Evolutionary conservation across 2,329 filamentous ascomycete genomes (phyloP).

Genomic region (Fusarium sp.): DNA sequence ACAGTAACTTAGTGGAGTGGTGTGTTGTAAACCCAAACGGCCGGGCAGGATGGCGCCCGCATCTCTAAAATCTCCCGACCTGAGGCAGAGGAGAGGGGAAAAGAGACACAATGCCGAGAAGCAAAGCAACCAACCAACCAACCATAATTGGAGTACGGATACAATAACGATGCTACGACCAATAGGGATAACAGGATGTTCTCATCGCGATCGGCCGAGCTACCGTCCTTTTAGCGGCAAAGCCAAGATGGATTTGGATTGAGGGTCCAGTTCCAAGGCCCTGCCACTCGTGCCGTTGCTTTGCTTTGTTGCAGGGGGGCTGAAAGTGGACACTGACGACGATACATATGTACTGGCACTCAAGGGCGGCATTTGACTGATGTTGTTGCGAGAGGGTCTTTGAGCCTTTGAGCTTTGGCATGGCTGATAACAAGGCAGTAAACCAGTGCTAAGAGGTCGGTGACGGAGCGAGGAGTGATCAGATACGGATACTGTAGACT

Average conservation of each 20-base stretch:
- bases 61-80: neutral
- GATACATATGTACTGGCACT: slow-evolving; percentile 5
- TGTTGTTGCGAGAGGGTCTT: neutral
- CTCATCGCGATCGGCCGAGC: slow-evolving; percentile 39
- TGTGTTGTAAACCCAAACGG: slow-evolving; percentile 7
- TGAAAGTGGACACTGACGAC: neutral
- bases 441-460: slow-evolving; percentile 28
- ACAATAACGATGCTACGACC: neutral
- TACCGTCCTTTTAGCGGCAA: slow-evolving; percentile 40
- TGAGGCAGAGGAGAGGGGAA: neutral
- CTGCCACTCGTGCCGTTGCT: slow-evolving; percentile 10
- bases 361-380: slow-evolving; percentile 21
- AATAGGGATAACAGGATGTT: slow-evolving; percentile 13
- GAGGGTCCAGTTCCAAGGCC: slow-evolving; percentile 20
- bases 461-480: neutral
- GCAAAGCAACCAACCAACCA: neutral
- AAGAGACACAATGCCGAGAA: neutral
- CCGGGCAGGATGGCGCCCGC: slow-evolving; percentile 4
- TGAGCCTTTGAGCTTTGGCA: neutral
- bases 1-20: neutral
- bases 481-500: too few relatives aligned
- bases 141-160: neutral
- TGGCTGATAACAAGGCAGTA: neutral
- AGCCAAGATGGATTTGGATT: slow-evolving; percentile 38
- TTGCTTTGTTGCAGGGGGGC: slow-evolving; percentile 8